Percentiles rank a stretch among this genome's conserved stretches.
These are phyloP conservation scores for Xylariaceae sp. DNA, from an alignment of 2,329 filamentous ascomycete genomes.

Conservation along the genomic window DNA sequence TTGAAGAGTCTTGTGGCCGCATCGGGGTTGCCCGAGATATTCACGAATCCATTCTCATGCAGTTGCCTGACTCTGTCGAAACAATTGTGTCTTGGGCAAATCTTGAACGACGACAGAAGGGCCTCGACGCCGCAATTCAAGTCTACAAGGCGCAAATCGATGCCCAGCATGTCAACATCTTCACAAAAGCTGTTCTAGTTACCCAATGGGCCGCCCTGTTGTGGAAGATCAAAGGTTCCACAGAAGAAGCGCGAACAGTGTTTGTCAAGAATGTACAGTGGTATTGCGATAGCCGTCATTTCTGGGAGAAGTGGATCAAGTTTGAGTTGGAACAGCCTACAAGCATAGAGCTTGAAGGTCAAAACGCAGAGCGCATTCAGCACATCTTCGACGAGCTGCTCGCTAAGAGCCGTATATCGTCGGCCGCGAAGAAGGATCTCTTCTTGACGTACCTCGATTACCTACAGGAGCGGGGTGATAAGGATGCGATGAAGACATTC, in stretches of 20 bases:
- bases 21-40: constrained; percentile 83
- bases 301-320: constrained; percentile 88
- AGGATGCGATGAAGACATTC: constrained; percentile 86
- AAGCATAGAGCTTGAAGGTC: constrained; percentile 65
- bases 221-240: constrained; percentile 85
- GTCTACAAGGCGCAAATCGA: constrained; percentile 84
- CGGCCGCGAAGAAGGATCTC: constrained; percentile 74
- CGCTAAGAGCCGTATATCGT: constrained; percentile 72
- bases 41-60: constrained; percentile 78
- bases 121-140: constrained; percentile 82
- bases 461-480: constrained; percentile 80
- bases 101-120: constrained; percentile 80
- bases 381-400: constrained; percentile 79
- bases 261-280: constrained; percentile 83
- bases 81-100: constrained; percentile 90
- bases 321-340: constrained; percentile 89
- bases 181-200: constrained; percentile 85
- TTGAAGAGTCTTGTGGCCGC: constrained; percentile 85
- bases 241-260: constrained; percentile 81
- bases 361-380: constrained; percentile 77
- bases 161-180: constrained; percentile 72
- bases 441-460: constrained; percentile 82
- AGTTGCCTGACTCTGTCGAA: constrained; percentile 82
- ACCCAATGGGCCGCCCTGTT: constrained; percentile 86
- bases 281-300: constrained; percentile 84